phyloP scores from a whole-genome alignment of 169 alveolate species.

The Plasmodium adleri region DNA sequence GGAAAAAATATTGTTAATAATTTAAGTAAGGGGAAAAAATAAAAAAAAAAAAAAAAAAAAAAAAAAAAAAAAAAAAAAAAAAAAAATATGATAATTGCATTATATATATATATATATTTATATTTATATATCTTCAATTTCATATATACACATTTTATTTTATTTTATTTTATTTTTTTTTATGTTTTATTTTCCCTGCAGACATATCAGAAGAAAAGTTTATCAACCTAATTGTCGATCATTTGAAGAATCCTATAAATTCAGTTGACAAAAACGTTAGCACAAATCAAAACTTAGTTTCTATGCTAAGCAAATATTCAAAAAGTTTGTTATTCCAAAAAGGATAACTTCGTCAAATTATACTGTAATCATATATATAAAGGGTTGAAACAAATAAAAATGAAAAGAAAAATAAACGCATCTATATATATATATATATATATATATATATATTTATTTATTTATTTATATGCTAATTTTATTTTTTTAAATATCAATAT shows the following conservation, averaged over 20 bases:
- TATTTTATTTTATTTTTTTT: not conserved
- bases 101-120: not conserved
- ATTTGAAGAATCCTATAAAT: constrained; percentile 48
- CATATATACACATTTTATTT: not conserved
- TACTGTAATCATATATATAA: not conserved
- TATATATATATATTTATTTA: not conserved
- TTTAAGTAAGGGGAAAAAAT: constrained; percentile 8
- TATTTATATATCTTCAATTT: not conserved
- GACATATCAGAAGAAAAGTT: constrained; percentile 62
- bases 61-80: no score
- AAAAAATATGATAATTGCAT: no score
- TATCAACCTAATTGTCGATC: constrained; percentile 55
- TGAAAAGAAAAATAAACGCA: not conserved
- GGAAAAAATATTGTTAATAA: constrained; percentile 36
- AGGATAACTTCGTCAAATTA: not conserved
- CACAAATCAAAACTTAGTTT: constrained; percentile 30
- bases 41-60: not conserved
- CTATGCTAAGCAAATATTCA: constrained; percentile 38
- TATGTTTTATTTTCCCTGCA: not conserved
- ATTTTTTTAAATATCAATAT: not conserved
- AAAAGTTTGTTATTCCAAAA: constrained; percentile 27
- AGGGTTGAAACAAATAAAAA: not conserved
- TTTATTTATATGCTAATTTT: not conserved
- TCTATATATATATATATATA: not conserved
- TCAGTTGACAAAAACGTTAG: constrained; percentile 19